Evolutionary conservation across 257 asterid species (phyloP).

Genomic region (Solanum corneliomulleri): DNA sequence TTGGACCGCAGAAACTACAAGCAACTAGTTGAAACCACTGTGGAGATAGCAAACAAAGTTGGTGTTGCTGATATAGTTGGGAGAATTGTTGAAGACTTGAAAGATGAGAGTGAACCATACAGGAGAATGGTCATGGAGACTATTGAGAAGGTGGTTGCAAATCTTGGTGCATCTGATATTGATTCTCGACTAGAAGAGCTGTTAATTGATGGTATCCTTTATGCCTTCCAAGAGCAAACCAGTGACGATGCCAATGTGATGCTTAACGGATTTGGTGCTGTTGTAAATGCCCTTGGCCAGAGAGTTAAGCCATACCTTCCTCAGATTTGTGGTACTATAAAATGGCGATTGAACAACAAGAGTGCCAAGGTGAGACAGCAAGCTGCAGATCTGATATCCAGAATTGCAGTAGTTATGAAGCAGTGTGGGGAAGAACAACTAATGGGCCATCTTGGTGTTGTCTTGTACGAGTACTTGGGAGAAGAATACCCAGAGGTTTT

Average conservation of each 20-base stretch:
- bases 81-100: slow-evolving; percentile 74
- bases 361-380: slow-evolving; percentile 88
- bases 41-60: slow-evolving; percentile 84
- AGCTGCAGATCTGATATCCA: slow-evolving; percentile 82
- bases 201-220: slow-evolving; percentile 74
- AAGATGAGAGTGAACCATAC: slow-evolving; percentile 91
- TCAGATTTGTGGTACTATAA: slow-evolving; percentile 88
- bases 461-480: slow-evolving; percentile 70
- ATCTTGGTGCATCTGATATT: slow-evolving; percentile 82
- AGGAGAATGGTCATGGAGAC: slow-evolving; percentile 98
- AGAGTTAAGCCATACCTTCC: slow-evolving; percentile 85
- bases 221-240: slow-evolving; percentile 92
- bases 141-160: slow-evolving; percentile 85
- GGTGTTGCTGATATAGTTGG: slow-evolving; percentile 90
- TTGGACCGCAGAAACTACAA: slow-evolving; percentile 77
- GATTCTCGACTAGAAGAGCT: slow-evolving; percentile 81
- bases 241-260: slow-evolving; percentile 91
- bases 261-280: slow-evolving; percentile 95
- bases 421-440: slow-evolving; percentile 85
- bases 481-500: slow-evolving; percentile 90
- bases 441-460: slow-evolving; percentile 95
- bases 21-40: slow-evolving; percentile 88
- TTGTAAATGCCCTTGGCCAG: slow-evolving; percentile 83
- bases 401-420: slow-evolving; percentile 89
- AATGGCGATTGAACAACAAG: slow-evolving; percentile 87